phyloP scores from a whole-genome alignment of 2,329 filamentous ascomycete genomes.

The Venturia asperata region DNA sequence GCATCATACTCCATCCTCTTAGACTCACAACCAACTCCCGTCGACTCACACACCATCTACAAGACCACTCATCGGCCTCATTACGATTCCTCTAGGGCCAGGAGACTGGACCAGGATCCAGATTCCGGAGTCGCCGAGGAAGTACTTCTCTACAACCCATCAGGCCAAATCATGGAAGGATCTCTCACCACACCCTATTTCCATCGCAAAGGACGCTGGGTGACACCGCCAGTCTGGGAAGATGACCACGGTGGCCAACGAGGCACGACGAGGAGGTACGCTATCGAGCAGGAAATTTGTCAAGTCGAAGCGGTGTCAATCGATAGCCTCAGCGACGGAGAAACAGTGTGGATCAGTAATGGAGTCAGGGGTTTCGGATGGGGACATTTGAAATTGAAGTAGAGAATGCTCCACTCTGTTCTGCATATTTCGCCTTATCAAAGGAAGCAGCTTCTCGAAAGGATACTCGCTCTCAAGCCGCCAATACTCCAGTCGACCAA shows the following conservation, averaged over 20 bases:
- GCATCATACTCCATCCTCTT: constrained; percentile 44
- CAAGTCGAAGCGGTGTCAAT: constrained; percentile 53
- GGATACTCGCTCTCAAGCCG: not conserved
- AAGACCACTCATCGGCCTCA: constrained; percentile 72
- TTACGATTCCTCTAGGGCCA: constrained; percentile 63
- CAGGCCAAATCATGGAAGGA: constrained; percentile 72
- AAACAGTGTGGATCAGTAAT: constrained; percentile 84
- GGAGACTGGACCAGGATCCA: constrained; percentile 47
- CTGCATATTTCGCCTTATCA: not conserved
- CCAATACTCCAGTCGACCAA: too few relatives aligned
- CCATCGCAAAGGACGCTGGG: constrained; percentile 64
- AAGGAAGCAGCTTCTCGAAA: too few relatives aligned
- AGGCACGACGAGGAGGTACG: constrained; percentile 77
- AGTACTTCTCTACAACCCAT: constrained; percentile 64
- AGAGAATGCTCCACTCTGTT: not conserved
- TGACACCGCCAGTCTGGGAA: constrained; percentile 58
- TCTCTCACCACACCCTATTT: constrained; percentile 79
- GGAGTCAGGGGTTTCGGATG: constrained; percentile 67
- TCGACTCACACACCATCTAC: constrained; percentile 65
- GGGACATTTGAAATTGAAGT: constrained; percentile 8
- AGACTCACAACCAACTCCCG: constrained; percentile 45
- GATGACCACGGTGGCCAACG: constrained; percentile 64
- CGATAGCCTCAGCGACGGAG: constrained; percentile 59
- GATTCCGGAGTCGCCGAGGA: constrained; percentile 47
- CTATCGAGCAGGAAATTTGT: constrained; percentile 62